Evolutionary conservation across 2,329 filamentous ascomycete species (phyloP).

Genomic region (Alternaria consortialis): DNA sequence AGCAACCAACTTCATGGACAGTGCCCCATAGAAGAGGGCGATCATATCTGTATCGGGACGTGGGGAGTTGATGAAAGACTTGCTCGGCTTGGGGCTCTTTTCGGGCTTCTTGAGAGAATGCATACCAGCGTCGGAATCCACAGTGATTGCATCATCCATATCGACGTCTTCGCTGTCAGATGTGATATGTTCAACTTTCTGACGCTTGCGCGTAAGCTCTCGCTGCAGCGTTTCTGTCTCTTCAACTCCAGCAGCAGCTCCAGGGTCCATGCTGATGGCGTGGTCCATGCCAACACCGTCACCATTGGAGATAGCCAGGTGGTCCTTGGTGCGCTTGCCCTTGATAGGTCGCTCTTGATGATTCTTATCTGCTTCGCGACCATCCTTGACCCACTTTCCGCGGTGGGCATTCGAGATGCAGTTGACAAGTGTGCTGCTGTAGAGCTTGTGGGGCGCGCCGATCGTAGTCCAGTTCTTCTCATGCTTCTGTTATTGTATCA

Average conservation of each 20-base stretch:
- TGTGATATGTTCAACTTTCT: background rate
- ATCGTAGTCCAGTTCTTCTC: constrained; percentile 21
- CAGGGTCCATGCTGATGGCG: background rate
- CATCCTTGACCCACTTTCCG: constrained; percentile 17
- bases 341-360: constrained; percentile 3
- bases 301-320: background rate
- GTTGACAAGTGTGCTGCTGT: constrained; percentile 17
- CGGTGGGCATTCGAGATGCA: constrained; percentile 17
- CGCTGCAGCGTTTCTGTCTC: background rate
- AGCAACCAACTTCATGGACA: background rate
- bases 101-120: background rate
- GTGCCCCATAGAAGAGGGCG: no score
- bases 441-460: constrained; percentile 25
- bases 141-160: background rate
- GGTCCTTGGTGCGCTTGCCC: background rate
- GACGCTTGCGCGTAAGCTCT: background rate
- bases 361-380: constrained; percentile 10
- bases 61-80: background rate
- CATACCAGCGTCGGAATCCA: background rate
- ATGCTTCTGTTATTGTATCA: constrained; percentile 17
- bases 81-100: background rate
- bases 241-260: background rate
- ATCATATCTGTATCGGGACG: background rate
- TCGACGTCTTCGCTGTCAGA: background rate
- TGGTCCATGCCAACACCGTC: background rate